Conservation (phyloP, 129 eudicot species). For the Flaveria brownii region DNA sequence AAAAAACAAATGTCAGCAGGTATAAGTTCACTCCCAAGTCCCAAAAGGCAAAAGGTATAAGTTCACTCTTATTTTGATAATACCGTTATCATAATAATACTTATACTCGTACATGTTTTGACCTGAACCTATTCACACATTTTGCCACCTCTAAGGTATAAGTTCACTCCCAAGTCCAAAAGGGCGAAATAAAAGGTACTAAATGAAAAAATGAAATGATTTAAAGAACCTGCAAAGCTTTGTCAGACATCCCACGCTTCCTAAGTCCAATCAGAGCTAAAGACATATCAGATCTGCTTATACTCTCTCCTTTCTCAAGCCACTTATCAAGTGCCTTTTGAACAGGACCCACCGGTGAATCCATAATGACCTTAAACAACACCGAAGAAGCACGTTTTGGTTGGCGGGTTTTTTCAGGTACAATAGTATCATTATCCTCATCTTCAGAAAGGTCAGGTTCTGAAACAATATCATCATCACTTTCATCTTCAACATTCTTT, state of each 20-base stretch:
- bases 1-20: not conserved
- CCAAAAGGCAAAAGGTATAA: too few relatives aligned
- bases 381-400: slow-evolving; percentile 9
- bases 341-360: slow-evolving; percentile 40
- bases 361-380: slow-evolving; percentile 44
- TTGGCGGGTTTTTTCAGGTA: slow-evolving; percentile 5
- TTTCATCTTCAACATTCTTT: slow-evolving; percentile 29
- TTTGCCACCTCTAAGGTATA: not conserved
- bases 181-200: not conserved
- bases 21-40: not conserved
- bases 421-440: slow-evolving; percentile 38
- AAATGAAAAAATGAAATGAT: not conserved
- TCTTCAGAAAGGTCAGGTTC: slow-evolving; percentile 44
- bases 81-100: not conserved
- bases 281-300: slow-evolving; percentile 38
- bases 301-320: slow-evolving; percentile 57
- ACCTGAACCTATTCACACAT: not conserved
- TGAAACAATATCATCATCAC: slow-evolving; percentile 36
- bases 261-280: slow-evolving; percentile 38
- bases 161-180: slow-evolving; percentile 4
- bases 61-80: not conserved
- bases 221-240: slow-evolving; percentile 71
- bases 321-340: slow-evolving; percentile 49
- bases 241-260: slow-evolving; percentile 50
- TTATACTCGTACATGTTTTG: not conserved